phyloP scores from a whole-genome alignment of 805 yeast species.

The Ogataea trehaloabstinens region DNA sequence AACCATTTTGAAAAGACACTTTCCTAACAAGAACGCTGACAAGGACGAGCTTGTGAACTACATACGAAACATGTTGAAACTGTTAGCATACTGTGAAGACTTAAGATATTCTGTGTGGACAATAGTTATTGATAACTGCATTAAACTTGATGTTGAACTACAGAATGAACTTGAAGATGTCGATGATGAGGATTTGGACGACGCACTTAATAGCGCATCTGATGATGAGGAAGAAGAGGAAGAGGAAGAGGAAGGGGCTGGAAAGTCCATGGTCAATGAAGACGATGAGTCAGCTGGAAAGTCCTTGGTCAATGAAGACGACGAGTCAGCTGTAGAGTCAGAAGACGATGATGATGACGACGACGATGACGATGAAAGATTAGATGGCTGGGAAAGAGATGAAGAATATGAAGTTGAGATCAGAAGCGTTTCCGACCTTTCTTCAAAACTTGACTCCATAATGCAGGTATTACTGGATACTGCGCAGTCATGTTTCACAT shows the following conservation, averaged over 20 bases:
- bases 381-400: slow-evolving; percentile 37
- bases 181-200: slow-evolving; percentile 69
- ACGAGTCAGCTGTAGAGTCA: slow-evolving; percentile 30
- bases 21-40: slow-evolving; percentile 77
- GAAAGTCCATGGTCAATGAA: background rate
- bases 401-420: slow-evolving; percentile 48
- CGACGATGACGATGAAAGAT: slow-evolving; percentile 42
- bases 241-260: slow-evolving; percentile 21
- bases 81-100: slow-evolving; percentile 73
- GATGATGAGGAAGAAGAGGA: slow-evolving; percentile 36
- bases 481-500: slow-evolving; percentile 47
- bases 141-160: slow-evolving; percentile 87
- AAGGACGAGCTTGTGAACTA: slow-evolving; percentile 57
- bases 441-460: slow-evolving; percentile 70
- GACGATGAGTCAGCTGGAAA: background rate
- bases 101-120: slow-evolving; percentile 77
- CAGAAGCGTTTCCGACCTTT: slow-evolving; percentile 49
- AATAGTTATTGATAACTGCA: slow-evolving; percentile 70
- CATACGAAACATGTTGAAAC: slow-evolving; percentile 56
- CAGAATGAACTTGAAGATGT: slow-evolving; percentile 85
- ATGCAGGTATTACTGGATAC: slow-evolving; percentile 55
- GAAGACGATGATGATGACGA: slow-evolving; percentile 27
- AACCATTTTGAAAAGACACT: slow-evolving; percentile 51
- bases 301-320: slow-evolving; percentile 13
- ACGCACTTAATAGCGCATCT: slow-evolving; percentile 32